phyloP scores from a whole-genome alignment of 148 eudicot species.

The Silene uniflora region DNA sequence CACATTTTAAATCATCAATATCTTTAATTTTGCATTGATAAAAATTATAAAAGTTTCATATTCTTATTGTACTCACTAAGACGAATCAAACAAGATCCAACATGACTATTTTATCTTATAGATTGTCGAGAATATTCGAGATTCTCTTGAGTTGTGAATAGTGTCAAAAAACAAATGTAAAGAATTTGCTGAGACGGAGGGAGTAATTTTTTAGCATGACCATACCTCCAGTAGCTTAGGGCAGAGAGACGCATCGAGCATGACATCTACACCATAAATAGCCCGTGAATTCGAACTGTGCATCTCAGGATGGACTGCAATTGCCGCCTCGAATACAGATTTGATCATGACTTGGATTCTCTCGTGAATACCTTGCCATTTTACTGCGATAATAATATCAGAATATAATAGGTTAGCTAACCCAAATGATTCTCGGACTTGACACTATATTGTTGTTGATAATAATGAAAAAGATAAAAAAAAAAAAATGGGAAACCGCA shows the following conservation, averaged over 20 bases:
- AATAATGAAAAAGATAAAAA: not conserved
- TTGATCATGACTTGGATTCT: slow-evolving; percentile 66
- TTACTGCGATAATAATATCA: slow-evolving; percentile 45
- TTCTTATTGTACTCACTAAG: too few relatives aligned
- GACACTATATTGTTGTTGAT: not conserved
- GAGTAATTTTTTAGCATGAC: not conserved
- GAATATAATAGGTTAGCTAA: not conserved
- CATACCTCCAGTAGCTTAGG: slow-evolving; percentile 92
- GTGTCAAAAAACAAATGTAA: too few relatives aligned
- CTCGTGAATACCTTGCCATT: slow-evolving; percentile 73
- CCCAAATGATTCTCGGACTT: not conserved
- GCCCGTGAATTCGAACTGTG: slow-evolving; percentile 77
- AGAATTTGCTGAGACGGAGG: too few relatives aligned
- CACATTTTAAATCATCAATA: too few relatives aligned
- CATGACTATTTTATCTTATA: too few relatives aligned
- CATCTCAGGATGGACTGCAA: slow-evolving; percentile 82
- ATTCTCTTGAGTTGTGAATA: too few relatives aligned
- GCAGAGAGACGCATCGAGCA: slow-evolving; percentile 69
- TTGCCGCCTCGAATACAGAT: slow-evolving; percentile 83
- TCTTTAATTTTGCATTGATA: too few relatives aligned
- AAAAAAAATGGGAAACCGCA: not conserved
- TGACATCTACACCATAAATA: slow-evolving; percentile 92
- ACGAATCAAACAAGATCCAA: too few relatives aligned
- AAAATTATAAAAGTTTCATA: too few relatives aligned
- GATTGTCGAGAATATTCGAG: too few relatives aligned